A percentile compares a stretch with the other conserved stretches of the same genome.
Conservation (phyloP, 2,329 filamentous ascomycete species). For the Dryadomyces quercus-mongolicae region DNA sequence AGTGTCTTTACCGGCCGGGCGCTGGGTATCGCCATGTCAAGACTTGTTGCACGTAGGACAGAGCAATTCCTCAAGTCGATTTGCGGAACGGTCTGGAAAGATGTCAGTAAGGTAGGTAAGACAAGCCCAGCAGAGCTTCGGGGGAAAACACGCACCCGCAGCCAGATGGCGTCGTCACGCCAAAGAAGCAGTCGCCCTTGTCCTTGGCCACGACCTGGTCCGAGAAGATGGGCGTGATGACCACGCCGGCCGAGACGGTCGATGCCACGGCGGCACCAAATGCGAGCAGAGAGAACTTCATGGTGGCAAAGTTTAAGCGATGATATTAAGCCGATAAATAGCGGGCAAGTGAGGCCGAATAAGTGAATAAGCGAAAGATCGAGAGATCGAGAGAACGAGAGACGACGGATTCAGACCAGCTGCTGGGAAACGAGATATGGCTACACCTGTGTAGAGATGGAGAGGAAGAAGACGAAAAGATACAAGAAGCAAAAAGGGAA, state of each 20-base stretch:
- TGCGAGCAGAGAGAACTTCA: conserved; percentile 26
- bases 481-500: not conserved
- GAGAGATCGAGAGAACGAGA: not conserved
- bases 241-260: conserved; percentile 37
- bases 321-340: not conserved
- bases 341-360: not conserved
- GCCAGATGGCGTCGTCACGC: conserved; percentile 41
- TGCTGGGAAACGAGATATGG: not conserved
- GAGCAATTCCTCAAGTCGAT: not conserved
- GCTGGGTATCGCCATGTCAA: too few species aligned
- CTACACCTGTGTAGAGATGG: not conserved
- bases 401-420: not conserved
- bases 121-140: not conserved
- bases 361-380: not conserved
- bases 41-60: not conserved
- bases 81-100: conserved; percentile 5
- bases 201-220: conserved; percentile 39
- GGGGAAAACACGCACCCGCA: conserved; percentile 39
- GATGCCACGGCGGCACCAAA: conserved; percentile 31
- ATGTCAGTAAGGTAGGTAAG: not conserved
- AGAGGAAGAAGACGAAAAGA: not conserved
- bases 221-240: conserved; percentile 38
- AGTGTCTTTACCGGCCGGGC: too few species aligned
- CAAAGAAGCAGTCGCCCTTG: conserved; percentile 41
- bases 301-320: conserved; percentile 18